phyloP scores from a whole-genome alignment of 2,329 filamentous ascomycete genomes.

The Colletotrichum sojae region DNA sequence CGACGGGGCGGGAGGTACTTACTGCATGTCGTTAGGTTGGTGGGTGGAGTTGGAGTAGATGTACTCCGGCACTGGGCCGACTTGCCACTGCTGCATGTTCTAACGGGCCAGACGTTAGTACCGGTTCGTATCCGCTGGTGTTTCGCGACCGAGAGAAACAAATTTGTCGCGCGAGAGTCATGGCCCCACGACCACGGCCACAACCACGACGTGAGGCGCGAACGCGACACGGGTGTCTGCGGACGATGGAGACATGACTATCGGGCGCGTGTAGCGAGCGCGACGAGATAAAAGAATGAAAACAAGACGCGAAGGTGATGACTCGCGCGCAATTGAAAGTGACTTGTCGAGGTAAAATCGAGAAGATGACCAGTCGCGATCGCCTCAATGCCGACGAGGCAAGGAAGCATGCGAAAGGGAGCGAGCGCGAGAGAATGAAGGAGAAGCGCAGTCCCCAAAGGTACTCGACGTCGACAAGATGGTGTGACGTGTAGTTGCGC shows the following conservation, averaged over 20 bases:
- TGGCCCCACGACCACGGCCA: slow-evolving; percentile 18
- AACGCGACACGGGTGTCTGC: slow-evolving; percentile 33
- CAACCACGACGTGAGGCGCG: slow-evolving; percentile 22
- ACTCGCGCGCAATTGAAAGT: neutral
- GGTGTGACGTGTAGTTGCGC: slow-evolving; percentile 14
- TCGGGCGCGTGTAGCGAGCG: slow-evolving; percentile 9
- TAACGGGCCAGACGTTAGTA: slow-evolving; percentile 46
- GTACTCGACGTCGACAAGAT: neutral
- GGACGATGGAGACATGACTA: slow-evolving; percentile 24
- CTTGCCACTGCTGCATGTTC: slow-evolving; percentile 75
- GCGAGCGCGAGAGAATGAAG: too few species aligned
- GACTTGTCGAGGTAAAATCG: neutral
- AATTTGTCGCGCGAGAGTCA: slow-evolving; percentile 36
- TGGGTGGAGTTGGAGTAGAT: slow-evolving; percentile 67
- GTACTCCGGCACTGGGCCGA: slow-evolving; percentile 73
- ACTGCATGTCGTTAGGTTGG: slow-evolving; percentile 71
- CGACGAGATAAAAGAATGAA: neutral
- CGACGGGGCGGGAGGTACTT: slow-evolving; percentile 61
- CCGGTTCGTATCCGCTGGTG: slow-evolving; percentile 28
- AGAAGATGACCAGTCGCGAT: neutral
- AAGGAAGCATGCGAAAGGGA: too few species aligned
- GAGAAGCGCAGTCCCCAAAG: too few species aligned
- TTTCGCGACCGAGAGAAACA: slow-evolving; percentile 34
- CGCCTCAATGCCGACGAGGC: too few species aligned
- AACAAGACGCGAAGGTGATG: neutral